Conservation (phyloP, 257 asterid species). For the Gardenia jasminoides region DNA sequence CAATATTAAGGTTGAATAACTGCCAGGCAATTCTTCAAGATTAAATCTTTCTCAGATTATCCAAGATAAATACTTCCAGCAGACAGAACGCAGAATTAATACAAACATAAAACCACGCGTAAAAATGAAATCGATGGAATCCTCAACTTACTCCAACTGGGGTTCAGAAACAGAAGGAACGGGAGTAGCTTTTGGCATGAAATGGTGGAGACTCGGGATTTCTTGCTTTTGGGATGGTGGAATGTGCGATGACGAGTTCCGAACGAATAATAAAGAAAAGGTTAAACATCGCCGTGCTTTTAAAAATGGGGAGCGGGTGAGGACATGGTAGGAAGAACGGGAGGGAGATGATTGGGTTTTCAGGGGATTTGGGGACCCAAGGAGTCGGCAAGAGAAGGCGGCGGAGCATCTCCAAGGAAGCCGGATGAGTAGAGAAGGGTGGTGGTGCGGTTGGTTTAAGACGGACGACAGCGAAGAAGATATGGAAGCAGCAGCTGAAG, state of each 20-base stretch:
- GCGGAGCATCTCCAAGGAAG: constrained; percentile 51
- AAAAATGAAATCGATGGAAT: too few relatives aligned
- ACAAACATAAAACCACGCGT: neutral
- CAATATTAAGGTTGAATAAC: neutral
- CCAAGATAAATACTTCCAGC: neutral
- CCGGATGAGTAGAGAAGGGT: constrained; percentile 31
- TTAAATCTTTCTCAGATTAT: neutral
- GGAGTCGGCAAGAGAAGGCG: constrained; percentile 45
- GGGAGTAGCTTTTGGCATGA: constrained; percentile 58
- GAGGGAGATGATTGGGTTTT: neutral
- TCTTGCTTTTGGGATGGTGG: constrained; percentile 34
- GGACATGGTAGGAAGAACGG: constrained; percentile 11
- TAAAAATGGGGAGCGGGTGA: constrained; percentile 13
- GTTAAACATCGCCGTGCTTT: constrained; percentile 26
- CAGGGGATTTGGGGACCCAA: constrained; percentile 15
- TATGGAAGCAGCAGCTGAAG: constrained; percentile 36
- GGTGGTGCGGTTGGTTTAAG: constrained; percentile 49
- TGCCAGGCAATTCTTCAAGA: neutral
- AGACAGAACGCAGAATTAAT: neutral
- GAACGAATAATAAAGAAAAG: constrained; percentile 35
- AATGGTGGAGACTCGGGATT: constrained; percentile 47
- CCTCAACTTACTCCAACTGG: constrained; percentile 50
- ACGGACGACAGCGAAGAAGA: constrained; percentile 61
- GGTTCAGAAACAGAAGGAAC: constrained; percentile 39
- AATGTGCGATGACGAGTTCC: constrained; percentile 38